These are phyloP conservation scores for Rhizopogon sp. DNA, from an alignment of 768 basidiomycete species.

Conservation along the genomic window DNA sequence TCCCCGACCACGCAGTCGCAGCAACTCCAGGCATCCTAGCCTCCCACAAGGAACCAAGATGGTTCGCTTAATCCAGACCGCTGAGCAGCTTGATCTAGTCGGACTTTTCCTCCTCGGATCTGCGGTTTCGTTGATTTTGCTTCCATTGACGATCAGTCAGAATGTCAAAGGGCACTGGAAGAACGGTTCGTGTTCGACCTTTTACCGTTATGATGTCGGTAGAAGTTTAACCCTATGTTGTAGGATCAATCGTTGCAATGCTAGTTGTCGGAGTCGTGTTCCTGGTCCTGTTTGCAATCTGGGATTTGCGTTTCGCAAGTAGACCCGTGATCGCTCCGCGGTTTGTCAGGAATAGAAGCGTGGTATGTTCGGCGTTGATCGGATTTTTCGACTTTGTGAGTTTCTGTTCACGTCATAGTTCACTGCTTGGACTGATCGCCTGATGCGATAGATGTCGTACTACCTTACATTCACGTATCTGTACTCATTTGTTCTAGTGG, in stretches of 20 bases:
- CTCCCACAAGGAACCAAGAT: background rate
- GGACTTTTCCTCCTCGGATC: constrained; percentile 49
- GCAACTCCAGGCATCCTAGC: background rate
- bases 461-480: constrained; percentile 71
- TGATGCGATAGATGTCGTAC: constrained; percentile 44
- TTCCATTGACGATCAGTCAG: constrained; percentile 48
- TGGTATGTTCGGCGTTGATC: constrained; percentile 54
- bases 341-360: constrained; percentile 54
- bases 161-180: constrained; percentile 37
- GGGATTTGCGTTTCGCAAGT: constrained; percentile 46
- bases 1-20: background rate
- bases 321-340: constrained; percentile 57
- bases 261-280: constrained; percentile 41
- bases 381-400: constrained; percentile 60
- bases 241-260: constrained; percentile 50
- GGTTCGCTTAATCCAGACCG: constrained; percentile 13
- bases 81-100: constrained; percentile 39
- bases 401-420: constrained; percentile 7
- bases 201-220: background rate
- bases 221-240: background rate
- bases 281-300: constrained; percentile 38
- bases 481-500: constrained; percentile 58
- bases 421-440: background rate
- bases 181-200: constrained; percentile 33
- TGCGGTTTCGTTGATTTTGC: constrained; percentile 45